These are phyloP conservation scores for Tricladium varicosporioides DNA, from an alignment of 2,329 filamentous ascomycete genomes.

Conservation along the genomic window DNA sequence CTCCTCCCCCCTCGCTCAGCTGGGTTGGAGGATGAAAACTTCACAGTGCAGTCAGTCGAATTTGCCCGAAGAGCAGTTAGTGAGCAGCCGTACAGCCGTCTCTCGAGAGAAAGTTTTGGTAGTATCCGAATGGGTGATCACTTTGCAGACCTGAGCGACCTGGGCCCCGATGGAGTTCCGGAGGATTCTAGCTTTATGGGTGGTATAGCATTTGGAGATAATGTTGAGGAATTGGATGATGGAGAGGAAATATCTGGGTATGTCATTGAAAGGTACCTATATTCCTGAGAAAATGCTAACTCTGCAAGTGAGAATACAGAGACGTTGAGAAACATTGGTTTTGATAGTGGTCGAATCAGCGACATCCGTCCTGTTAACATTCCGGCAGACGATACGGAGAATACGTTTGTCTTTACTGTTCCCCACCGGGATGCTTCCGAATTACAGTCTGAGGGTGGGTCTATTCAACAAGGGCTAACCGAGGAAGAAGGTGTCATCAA, in stretches of 20 bases:
- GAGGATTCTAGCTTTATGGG: constrained; percentile 31
- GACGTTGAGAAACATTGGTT: constrained; percentile 19
- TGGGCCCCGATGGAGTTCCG: constrained; percentile 20
- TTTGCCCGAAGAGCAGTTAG: constrained; percentile 51
- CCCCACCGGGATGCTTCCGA: constrained; percentile 27
- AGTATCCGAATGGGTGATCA: constrained; percentile 55
- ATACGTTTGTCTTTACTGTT: constrained; percentile 33
- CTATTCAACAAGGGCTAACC: background rate
- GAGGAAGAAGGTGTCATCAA: constrained; percentile 1
- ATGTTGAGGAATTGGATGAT: constrained; percentile 19
- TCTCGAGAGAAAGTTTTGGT: constrained; percentile 48
- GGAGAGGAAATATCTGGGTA: constrained; percentile 19
- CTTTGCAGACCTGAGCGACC: constrained; percentile 35
- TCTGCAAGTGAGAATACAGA: constrained; percentile 23
- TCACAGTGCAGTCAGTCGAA: constrained; percentile 59
- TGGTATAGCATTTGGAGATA: constrained; percentile 21
- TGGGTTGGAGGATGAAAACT: constrained; percentile 55
- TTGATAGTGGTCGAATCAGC: constrained; percentile 26
- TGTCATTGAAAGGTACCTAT: constrained; percentile 1
- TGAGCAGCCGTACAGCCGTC: constrained; percentile 44
- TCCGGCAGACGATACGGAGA: constrained; percentile 33
- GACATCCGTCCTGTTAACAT: constrained; percentile 28
- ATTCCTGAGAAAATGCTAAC: constrained; percentile 3
- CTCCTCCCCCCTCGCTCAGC: constrained; percentile 54
- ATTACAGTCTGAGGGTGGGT: background rate